Percentiles rank a stretch among this genome's conserved stretches.
phyloP scores from a whole-genome alignment of 208 protist genomes.

The Phytomonas serpens region DNA sequence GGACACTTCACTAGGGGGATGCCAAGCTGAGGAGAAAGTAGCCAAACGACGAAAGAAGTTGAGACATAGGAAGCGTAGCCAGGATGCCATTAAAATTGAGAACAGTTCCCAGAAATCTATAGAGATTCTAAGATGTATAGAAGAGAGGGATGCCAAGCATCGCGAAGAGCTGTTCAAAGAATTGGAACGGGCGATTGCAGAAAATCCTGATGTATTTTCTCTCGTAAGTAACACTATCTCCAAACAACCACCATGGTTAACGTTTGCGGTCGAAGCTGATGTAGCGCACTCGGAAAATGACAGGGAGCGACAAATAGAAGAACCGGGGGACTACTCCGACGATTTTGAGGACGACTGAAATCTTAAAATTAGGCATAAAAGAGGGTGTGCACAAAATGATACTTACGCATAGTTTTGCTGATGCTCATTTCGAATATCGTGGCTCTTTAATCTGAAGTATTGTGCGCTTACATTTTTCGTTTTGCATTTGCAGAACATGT shows the following conservation, averaged over 20 bases:
- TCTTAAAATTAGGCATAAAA: not conserved
- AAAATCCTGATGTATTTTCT: not conserved
- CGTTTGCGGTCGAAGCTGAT: constrained; percentile 8
- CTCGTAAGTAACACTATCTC: not conserved
- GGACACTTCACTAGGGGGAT: not conserved
- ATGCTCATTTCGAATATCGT: not conserved
- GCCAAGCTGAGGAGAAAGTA: not conserved
- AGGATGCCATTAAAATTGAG: not conserved
- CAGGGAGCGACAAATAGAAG: constrained; percentile 1
- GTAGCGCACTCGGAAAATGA: constrained; percentile 11
- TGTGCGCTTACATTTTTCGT: not conserved
- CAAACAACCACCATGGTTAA: not conserved
- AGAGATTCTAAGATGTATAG: not conserved
- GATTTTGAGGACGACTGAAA: constrained; percentile 18
- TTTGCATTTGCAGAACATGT: not conserved
- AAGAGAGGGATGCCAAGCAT: not conserved
- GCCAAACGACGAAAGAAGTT: not conserved
- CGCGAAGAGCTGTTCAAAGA: not conserved
- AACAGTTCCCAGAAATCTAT: not conserved
- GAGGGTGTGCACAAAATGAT: not conserved
- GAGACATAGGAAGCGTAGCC: not conserved
- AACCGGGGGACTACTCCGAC: constrained; percentile 15
- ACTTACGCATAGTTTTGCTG: not conserved
- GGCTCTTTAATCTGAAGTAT: not conserved
- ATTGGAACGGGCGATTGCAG: not conserved